A percentile compares a stretch with the other conserved stretches of the same genome.
Evolutionary conservation across 176 grass and related monocot species (phyloP).

Genomic region (Otatea glauca): DNA sequence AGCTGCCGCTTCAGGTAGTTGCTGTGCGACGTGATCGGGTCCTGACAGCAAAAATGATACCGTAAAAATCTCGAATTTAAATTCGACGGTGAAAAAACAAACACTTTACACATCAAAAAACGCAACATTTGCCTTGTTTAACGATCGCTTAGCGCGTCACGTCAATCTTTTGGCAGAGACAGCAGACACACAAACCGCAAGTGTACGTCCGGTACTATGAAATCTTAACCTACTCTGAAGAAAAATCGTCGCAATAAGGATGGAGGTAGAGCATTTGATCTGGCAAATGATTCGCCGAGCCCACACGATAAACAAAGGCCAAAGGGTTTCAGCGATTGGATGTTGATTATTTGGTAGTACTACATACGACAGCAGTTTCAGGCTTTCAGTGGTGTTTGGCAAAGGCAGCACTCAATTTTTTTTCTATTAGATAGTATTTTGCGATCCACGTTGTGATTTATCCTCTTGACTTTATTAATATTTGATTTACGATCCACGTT

Average conservation of each 20-base stretch:
- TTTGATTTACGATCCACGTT: too few relatives aligned
- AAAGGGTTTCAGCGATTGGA: background rate
- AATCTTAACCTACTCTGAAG: background rate
- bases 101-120: background rate
- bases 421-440: too few relatives aligned
- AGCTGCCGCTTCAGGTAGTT: conserved; percentile 66
- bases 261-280: conserved; percentile 11
- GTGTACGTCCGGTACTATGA: background rate
- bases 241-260: conserved; percentile 24
- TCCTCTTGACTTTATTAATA: too few relatives aligned
- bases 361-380: conserved; percentile 23
- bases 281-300: conserved; percentile 26
- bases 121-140: background rate
- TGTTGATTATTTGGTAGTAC: conserved; percentile 14
- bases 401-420: background rate
- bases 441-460: too few relatives aligned
- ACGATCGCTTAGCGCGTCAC: background rate
- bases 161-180: background rate
- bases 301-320: conserved; percentile 9
- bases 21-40: conserved; percentile 65
- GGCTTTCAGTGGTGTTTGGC: conserved; percentile 5
- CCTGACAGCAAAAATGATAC: conserved; percentile 40
- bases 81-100: background rate
- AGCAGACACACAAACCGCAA: background rate
- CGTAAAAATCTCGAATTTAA: background rate